A percentile compares a stretch with the other conserved stretches of the same genome.
These are phyloP conservation scores for Kwoniella mangroviensis DNA, from an alignment of 768 basidiomycete genomes.

Conservation along the genomic window DNA sequence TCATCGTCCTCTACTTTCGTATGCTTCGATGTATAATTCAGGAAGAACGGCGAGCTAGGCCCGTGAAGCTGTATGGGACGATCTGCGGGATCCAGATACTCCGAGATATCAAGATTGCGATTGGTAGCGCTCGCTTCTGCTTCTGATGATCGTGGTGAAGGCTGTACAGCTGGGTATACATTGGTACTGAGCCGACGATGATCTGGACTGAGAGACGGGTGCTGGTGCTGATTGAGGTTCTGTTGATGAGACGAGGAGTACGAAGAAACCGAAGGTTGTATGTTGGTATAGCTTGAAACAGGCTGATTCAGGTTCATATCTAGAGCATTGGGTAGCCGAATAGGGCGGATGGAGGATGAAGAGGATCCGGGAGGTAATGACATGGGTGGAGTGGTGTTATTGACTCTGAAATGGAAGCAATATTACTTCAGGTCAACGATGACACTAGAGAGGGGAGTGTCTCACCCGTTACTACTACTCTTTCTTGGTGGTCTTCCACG, in stretches of 20 bases:
- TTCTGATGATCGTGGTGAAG: conserved; percentile 10
- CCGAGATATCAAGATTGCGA: conserved; percentile 32
- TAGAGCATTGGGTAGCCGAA: background rate
- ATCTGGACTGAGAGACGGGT: background rate
- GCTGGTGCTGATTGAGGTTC: background rate
- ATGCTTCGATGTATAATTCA: conserved; percentile 15
- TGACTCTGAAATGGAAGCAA: background rate
- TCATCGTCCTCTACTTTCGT: conserved; percentile 1
- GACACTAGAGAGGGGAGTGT: background rate
- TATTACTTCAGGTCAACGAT: background rate
- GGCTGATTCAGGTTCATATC: background rate
- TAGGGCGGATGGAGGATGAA: background rate
- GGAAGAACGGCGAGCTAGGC: conserved; percentile 27
- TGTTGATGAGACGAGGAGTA: background rate
- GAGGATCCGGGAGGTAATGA: background rate
- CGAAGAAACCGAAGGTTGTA: background rate
- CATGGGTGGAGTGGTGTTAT: background rate
- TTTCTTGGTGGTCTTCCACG: conserved; percentile 20
- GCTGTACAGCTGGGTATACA: background rate
- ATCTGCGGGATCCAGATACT: conserved; percentile 37
- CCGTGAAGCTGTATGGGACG: conserved; percentile 13
- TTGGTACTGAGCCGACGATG: background rate
- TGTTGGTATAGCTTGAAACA: background rate
- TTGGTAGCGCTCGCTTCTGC: conserved; percentile 10
- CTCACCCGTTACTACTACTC: conserved; percentile 4